These are phyloP conservation scores for Geotrichum reessii DNA, from an alignment of 1,139 yeast species.

Conservation along the genomic window DNA sequence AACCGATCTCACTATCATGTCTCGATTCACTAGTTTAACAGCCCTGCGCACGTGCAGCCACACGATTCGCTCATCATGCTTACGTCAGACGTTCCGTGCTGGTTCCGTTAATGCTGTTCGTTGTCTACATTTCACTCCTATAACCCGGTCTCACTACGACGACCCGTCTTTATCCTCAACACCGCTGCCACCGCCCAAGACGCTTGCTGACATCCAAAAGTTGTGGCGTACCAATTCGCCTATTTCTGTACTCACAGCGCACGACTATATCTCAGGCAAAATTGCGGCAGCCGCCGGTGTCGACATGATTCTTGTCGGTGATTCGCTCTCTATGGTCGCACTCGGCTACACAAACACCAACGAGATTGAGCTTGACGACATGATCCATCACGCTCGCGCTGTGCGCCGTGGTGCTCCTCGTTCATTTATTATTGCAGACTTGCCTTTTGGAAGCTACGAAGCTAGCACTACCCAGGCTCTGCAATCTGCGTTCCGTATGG, in stretches of 20 bases:
- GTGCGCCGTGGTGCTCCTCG: constrained; percentile 64
- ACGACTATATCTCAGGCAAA: constrained; percentile 73
- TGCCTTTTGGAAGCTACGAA: constrained; percentile 88
- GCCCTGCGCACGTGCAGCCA: neutral
- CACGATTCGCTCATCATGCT: neutral
- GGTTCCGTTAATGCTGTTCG: neutral
- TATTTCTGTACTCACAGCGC: constrained; percentile 70
- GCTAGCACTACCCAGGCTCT: constrained; percentile 58
- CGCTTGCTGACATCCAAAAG: constrained; percentile 43
- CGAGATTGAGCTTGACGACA: constrained; percentile 63
- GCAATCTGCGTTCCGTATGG: constrained; percentile 53
- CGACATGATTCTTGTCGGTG: constrained; percentile 79
- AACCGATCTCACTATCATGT: neutral
- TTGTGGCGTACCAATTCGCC: constrained; percentile 45
- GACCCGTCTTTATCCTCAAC: neutral
- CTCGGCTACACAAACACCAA: constrained; percentile 77
- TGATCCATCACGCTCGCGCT: constrained; percentile 68
- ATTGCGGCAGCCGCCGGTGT: constrained; percentile 64
- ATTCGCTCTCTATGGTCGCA: constrained; percentile 87
- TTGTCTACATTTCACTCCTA: neutral
- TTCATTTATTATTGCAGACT: constrained; percentile 74
- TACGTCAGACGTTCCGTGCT: neutral
- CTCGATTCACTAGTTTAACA: neutral
- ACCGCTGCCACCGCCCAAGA: constrained; percentile 31
- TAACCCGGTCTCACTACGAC: constrained; percentile 9